Evolutionary conservation across 1,284 basidiomycete species (phyloP), one percentile per base, ranked within the genome.

Genomic region (Moesziomyces globuligerus): DNA sequence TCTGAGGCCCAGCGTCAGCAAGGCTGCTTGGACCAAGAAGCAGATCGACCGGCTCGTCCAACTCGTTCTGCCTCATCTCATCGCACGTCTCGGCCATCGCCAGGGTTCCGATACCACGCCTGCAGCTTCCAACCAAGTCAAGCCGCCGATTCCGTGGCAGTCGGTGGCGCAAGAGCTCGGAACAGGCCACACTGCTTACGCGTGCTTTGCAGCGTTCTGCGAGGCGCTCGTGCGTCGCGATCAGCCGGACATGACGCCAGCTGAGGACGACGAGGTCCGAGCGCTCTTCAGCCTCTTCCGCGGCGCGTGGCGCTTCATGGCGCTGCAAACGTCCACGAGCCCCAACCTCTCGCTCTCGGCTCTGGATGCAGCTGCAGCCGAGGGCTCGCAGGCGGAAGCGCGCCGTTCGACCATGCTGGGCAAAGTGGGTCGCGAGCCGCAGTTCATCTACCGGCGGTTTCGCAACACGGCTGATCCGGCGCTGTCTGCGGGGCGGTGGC

Each of bases 241-340:
- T 24, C 62, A 67, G 41, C 62, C 58, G 3, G 60, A 70, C 8
- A 26, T 53, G 25, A 56, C 51, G 11, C 21, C 50, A 0, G 34
- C 21, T 8, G 69, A 72, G 25, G 69, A 72, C 32, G 62, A 52
- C 3, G 39, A 56, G 21, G 47, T 55, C 38, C 45, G 49, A 9
- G 25, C 50, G 25, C 64, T 67, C 44, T 72, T 66, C 48, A 53
- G 42, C 10, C 50, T 72, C 36, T 67, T 72, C 26, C 49, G 64
- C 4, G 62, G 62, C 20, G 47, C 62, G 13, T 72, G 69, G 69
- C 52, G 61, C 2, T 49, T 71, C 40, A 66, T 71, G 29, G 48
- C 57, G n/a, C 44, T 66, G 17, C 61, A 71, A 44, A 38, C 38
- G 20, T 21, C 43, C 4, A 11, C 37, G 28, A 34, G 44, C 20